phyloP scores from a whole-genome alignment of 306 rosid genomes.

The Gleditsia sinensis region DNA sequence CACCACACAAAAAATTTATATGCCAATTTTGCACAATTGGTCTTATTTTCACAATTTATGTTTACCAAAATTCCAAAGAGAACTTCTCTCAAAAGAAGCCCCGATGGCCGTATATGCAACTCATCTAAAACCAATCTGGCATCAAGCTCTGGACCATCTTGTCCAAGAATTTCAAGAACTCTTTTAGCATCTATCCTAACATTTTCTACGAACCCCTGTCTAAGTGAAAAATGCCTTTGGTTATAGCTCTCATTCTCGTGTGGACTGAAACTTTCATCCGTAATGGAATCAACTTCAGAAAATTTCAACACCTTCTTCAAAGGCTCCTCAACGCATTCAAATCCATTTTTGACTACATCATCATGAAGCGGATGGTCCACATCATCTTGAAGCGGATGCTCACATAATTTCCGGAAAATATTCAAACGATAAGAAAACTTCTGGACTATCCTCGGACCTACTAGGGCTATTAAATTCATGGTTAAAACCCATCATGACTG shows the following conservation, averaged over 20 bases:
- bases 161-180: slow-evolving; percentile 63
- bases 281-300: slow-evolving; percentile 48
- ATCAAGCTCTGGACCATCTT: slow-evolving; percentile 76
- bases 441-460: slow-evolving; percentile 49
- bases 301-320: slow-evolving; percentile 41
- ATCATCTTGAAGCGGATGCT: slow-evolving; percentile 33
- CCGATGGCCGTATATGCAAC: slow-evolving; percentile 61
- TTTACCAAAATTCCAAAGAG: slow-evolving; percentile 64
- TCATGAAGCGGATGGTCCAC: slow-evolving; percentile 29
- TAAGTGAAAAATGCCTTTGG: slow-evolving; percentile 42
- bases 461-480: slow-evolving; percentile 62
- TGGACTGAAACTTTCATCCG: slow-evolving; percentile 35
- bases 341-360: slow-evolving; percentile 32
- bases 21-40: slow-evolving; percentile 73
- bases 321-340: slow-evolving; percentile 64
- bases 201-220: slow-evolving; percentile 47
- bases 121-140: slow-evolving; percentile 65
- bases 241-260: slow-evolving; percentile 30
- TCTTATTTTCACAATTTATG: slow-evolving; percentile 53
- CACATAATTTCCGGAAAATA: slow-evolving; percentile 50
- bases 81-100: slow-evolving; percentile 80
- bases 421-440: slow-evolving; percentile 44
- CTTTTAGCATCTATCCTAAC: slow-evolving; percentile 54
- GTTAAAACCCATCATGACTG: slow-evolving; percentile 47
- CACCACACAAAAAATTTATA: slow-evolving; percentile 88